Conservation (phyloP, 148 eudicot genomes). For the Hydrangea macrophylla region DNA sequence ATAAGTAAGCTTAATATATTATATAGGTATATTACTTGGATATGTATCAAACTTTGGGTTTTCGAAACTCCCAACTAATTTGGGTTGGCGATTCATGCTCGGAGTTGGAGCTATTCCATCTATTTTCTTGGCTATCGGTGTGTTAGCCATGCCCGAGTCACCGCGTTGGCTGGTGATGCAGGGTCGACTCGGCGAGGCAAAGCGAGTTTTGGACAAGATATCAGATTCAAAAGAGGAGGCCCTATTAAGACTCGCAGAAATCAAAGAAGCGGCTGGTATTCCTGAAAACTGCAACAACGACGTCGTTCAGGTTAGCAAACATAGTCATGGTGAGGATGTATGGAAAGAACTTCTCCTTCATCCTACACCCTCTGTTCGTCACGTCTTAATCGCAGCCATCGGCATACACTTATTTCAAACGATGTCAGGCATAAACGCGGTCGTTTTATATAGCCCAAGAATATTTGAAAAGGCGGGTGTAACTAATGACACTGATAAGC, state of each 20-base stretch:
- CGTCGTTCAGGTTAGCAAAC: neutral
- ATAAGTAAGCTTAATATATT: neutral
- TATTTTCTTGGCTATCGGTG: conserved; percentile 25
- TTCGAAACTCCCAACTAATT: conserved; percentile 22
- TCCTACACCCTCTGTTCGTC: conserved; percentile 5
- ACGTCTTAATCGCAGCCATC: conserved; percentile 3
- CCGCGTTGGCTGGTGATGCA: conserved; percentile 51
- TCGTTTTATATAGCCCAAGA: conserved; percentile 17
- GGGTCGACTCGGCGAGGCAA: conserved; percentile 22
- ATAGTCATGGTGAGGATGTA: conserved; percentile 4
- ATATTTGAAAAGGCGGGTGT: conserved; percentile 13
- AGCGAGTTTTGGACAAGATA: conserved; percentile 10
- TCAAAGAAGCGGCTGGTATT: conserved; percentile 17
- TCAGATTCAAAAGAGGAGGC: conserved; percentile 12
- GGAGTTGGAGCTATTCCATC: conserved; percentile 41
- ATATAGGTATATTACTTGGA: conserved; percentile 37
- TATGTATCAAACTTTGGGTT: conserved; percentile 39
- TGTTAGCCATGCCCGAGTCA: conserved; percentile 44
- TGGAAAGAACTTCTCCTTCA: conserved; percentile 15
- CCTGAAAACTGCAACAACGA: conserved; percentile 10
- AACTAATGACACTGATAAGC: neutral
- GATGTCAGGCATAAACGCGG: conserved; percentile 9
- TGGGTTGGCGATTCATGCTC: conserved; percentile 50
- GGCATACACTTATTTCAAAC: conserved; percentile 15
- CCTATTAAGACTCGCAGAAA: conserved; percentile 1